These are phyloP conservation scores for Raphanus raphanistrum DNA, from an alignment of 345 rosid genomes.

Conservation along the genomic window DNA sequence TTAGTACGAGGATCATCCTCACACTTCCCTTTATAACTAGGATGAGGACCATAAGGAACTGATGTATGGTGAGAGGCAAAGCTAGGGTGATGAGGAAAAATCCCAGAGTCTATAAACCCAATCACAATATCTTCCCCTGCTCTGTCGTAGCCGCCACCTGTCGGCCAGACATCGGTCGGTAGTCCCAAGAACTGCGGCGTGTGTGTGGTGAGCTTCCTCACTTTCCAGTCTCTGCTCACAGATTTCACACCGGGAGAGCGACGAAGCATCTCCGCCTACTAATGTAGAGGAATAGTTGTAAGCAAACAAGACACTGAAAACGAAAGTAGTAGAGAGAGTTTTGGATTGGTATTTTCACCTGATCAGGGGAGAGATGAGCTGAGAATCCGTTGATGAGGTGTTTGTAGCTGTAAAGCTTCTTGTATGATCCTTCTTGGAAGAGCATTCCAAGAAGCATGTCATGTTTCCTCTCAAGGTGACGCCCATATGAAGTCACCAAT, in stretches of 20 bases:
- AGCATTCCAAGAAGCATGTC: slow-evolving; percentile 85
- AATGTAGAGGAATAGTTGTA: slow-evolving; percentile 52
- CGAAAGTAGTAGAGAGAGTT: background rate
- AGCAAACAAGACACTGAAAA: slow-evolving; percentile 16
- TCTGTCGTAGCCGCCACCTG: slow-evolving; percentile 92
- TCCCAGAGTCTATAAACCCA: slow-evolving; percentile 95
- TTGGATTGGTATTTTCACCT: slow-evolving; percentile 61
- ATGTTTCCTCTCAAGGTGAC: slow-evolving; percentile 86
- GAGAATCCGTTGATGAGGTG: slow-evolving; percentile 97
- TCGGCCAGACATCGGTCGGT: slow-evolving; percentile 98
- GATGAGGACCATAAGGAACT: slow-evolving; percentile 81
- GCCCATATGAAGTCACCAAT: slow-evolving; percentile 70
- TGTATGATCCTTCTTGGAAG: slow-evolving; percentile 72
- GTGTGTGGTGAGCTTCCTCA: slow-evolving; percentile 92
- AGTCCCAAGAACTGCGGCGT: slow-evolving; percentile 97
- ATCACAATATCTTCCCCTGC: slow-evolving; percentile 96
- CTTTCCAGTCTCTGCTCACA: slow-evolving; percentile 95
- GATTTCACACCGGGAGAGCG: slow-evolving; percentile 78
- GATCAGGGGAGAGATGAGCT: slow-evolving; percentile 73
- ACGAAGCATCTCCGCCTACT: slow-evolving; percentile 88
- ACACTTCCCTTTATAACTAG: slow-evolving; percentile 89
- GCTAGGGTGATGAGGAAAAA: slow-evolving; percentile 90
- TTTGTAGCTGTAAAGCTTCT: slow-evolving; percentile 89
- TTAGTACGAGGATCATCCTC: slow-evolving; percentile 79
- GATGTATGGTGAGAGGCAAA: slow-evolving; percentile 64